These are phyloP conservation scores for Zygosaccharomyces pseudorouxii DNA, from an alignment of 805 yeast genomes.

Conservation along the genomic window DNA sequence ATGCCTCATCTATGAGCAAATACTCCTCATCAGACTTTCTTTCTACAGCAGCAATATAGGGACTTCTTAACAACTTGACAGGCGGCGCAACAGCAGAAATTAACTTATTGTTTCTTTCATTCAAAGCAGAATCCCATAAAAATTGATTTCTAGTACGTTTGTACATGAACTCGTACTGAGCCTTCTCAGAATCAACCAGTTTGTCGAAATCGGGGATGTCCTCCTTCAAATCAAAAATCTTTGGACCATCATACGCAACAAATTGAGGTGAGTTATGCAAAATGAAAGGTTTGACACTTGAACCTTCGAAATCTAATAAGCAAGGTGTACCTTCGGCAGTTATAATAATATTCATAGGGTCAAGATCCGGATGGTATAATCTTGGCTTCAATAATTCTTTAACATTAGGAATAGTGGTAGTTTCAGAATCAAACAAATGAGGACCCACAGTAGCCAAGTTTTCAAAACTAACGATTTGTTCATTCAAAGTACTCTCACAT, in stretches of 20 bases:
- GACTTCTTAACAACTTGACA: conserved; percentile 61
- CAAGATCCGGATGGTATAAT: conserved; percentile 75
- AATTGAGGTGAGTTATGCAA: conserved; percentile 77
- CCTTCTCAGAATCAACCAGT: conserved; percentile 67
- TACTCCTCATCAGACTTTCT: conserved; percentile 53
- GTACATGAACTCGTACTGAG: conserved; percentile 80
- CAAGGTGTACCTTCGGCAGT: conserved; percentile 40
- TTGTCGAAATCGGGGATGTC: conserved; percentile 68
- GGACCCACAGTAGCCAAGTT: conserved; percentile 55
- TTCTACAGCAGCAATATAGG: conserved; percentile 58
- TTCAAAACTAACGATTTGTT: conserved; percentile 57
- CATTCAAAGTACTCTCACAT: conserved; percentile 43
- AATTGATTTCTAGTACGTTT: conserved; percentile 88
- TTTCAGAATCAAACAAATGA: conserved; percentile 45
- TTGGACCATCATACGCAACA: conserved; percentile 83
- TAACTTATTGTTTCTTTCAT: conserved; percentile 57
- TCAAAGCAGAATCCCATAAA: conserved; percentile 76
- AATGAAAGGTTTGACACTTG: conserved; percentile 75
- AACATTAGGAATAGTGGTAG: conserved; percentile 56
- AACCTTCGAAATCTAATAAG: conserved; percentile 79
- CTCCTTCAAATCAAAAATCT: conserved; percentile 67
- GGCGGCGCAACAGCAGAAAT: conserved; percentile 84
- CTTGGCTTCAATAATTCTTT: conserved; percentile 66
- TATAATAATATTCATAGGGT: conserved; percentile 78
- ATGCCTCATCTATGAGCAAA: conserved; percentile 59